Evolutionary conservation across 495 filamentous ascomycete species (phyloP).

Genomic region (Penicillium desertorum): DNA sequence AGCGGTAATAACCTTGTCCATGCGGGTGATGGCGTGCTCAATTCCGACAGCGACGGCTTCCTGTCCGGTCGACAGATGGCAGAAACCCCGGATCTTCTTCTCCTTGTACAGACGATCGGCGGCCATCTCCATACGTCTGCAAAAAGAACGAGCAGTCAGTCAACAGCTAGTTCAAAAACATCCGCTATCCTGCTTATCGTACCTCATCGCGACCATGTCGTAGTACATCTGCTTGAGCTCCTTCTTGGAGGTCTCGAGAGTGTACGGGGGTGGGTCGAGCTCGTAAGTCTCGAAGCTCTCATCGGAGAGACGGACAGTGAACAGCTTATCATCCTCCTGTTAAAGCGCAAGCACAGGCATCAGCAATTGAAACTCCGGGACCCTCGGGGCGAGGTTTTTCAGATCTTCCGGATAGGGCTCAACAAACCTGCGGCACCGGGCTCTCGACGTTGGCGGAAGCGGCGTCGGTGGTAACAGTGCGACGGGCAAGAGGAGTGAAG

Average conservation of each 20-base stretch:
- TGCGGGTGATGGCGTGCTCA: slow-evolving; percentile 87
- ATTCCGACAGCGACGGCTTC: slow-evolving; percentile 97
- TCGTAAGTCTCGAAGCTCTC: slow-evolving; percentile 99
- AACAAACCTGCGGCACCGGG: slow-evolving; percentile 63
- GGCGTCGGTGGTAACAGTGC: slow-evolving; percentile 91
- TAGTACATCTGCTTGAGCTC: slow-evolving; percentile 98
- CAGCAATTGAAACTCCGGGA: slow-evolving; percentile 25
- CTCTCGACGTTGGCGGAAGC: slow-evolving; percentile 87
- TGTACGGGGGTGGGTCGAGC: slow-evolving; percentile 91
- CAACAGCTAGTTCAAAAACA: slow-evolving; percentile 6
- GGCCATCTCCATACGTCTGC: slow-evolving; percentile 98
- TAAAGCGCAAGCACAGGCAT: slow-evolving; percentile 20
- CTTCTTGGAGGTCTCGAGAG: slow-evolving; percentile 88
- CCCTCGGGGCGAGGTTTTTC: slow-evolving; percentile 9
- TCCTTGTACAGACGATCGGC: slow-evolving; percentile 98
- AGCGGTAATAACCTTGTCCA: slow-evolving; percentile 93
- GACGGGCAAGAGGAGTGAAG: slow-evolving; percentile 55
- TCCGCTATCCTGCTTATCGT: slow-evolving; percentile 32
- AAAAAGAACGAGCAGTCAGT: slow-evolving; percentile 6
- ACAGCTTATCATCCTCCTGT: slow-evolving; percentile 90
- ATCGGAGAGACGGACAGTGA: slow-evolving; percentile 87
- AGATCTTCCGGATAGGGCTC: slow-evolving; percentile 50
- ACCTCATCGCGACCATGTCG: slow-evolving; percentile 94
- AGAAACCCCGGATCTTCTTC: slow-evolving; percentile 99
- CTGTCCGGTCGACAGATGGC: slow-evolving; percentile 95